Conservation (phyloP, 768 basidiomycete species). For the Xerocomellus dryophilus region DNA sequence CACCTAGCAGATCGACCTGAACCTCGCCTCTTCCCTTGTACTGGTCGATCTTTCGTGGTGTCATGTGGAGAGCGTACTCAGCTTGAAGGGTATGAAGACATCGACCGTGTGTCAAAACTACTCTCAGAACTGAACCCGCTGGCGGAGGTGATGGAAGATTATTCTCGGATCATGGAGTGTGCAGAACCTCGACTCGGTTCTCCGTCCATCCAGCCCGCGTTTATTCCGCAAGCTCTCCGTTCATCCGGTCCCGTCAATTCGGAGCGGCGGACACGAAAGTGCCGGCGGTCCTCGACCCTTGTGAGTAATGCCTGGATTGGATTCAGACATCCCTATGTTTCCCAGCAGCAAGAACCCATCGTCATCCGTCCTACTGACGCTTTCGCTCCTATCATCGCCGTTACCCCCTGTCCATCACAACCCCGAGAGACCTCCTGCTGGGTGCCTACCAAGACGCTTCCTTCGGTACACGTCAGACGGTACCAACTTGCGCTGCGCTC, state of each 20-base stretch:
- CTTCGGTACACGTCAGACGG: conserved; percentile 47
- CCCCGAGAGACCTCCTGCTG: conserved; percentile 31
- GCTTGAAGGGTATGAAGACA: conserved; percentile 28
- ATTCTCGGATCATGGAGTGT: neutral
- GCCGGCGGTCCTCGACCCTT: conserved; percentile 7
- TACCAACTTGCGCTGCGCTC: too few relatives aligned
- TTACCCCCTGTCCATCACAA: conserved; percentile 43
- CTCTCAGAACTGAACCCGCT: conserved; percentile 40
- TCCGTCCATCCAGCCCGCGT: neutral
- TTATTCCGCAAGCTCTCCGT: neutral
- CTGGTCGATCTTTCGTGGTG: conserved; percentile 22
- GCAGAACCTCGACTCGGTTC: conserved; percentile 1
- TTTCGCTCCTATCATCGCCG: conserved; percentile 47
- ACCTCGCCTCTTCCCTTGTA: conserved; percentile 5
- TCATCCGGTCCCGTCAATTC: neutral
- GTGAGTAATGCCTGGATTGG: neutral
- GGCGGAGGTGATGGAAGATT: conserved; percentile 7
- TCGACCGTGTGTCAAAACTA: conserved; percentile 41
- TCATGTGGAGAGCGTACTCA: conserved; percentile 20
- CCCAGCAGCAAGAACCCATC: conserved; percentile 21
- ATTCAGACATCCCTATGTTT: neutral
- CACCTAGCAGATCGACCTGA: too few relatives aligned
- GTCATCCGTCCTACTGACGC: conserved; percentile 34
- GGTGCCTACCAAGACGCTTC: conserved; percentile 55
- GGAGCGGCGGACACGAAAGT: conserved; percentile 13